Evolutionary conservation across 805 yeast species (phyloP), one percentile per base, ranked within the genome.

Genomic region (Ogataea nakhonphanomensis): DNA sequence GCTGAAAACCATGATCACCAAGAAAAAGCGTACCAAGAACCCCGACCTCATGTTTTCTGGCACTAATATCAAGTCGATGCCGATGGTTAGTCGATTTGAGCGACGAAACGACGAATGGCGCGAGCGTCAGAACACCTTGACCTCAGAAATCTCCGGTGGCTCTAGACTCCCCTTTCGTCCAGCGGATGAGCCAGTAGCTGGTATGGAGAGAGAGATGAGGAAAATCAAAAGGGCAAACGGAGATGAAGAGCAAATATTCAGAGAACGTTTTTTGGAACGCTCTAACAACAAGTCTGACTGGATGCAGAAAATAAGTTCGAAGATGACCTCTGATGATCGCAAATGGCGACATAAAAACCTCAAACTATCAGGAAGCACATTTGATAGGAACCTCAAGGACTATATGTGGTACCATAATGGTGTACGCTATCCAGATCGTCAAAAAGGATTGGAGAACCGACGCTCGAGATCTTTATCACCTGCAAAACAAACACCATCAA

Each of bases 361-460:
- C 27, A 33, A 33, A 29, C 39, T 44, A 23, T 17, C 22, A 9
- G 48, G 48, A 13, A 25, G 28, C 13, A 37, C 34, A 10, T 47
- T 47, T 29, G 38, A 41, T 13, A 30, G 34, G 23, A 45, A 39
- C 8, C 26, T 52, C 15, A 28, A 36, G 11, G 55, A 50, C 5
- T 52, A 50, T 27, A 49, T 46, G 40, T 46, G 39, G 39, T 52
- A 49, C 36, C 39, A 46, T 17, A 50, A 50, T 33, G 57, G 57
- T 10, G 51, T 44, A 6, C 35, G 33, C 8, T 43, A 39, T 22
- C 53, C 54, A 7, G 21, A 48, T 30, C 25, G 43, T 22, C 44
- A 43, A 14, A 33, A 43, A 13, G 54, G 54, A 20, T 33, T 46
- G 3, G 29, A 26, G 22, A 45, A 43, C 25, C 26, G 49, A 11